phyloP scores from a whole-genome alignment of 371 early-diverging fungal genomes.

The Mucor lusitanicus region DNA sequence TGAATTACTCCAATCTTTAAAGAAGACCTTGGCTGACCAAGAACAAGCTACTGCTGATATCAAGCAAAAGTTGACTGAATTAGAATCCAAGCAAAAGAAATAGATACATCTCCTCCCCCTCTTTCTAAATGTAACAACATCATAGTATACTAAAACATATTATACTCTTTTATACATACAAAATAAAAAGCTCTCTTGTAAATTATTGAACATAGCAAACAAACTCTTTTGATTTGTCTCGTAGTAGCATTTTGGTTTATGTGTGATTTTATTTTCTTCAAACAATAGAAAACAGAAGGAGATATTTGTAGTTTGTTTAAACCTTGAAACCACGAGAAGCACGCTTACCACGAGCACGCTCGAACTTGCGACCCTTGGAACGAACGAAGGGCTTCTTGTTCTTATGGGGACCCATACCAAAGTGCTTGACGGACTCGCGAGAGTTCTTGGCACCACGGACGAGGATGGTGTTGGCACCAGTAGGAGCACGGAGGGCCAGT shows the following conservation, averaged over 20 bases:
- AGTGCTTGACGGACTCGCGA: slow-evolving; percentile 97
- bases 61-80: slow-evolving; percentile 27
- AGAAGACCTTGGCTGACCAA: slow-evolving; percentile 30
- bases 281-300: background rate
- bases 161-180: background rate
- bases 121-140: background rate
- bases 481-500: slow-evolving; percentile 96
- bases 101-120: background rate
- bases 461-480: slow-evolving; percentile 94
- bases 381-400: slow-evolving; percentile 91
- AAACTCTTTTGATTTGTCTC: background rate
- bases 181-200: background rate
- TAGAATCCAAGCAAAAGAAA: slow-evolving; percentile 14
- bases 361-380: slow-evolving; percentile 99
- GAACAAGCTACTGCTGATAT: slow-evolving; percentile 26
- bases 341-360: slow-evolving; percentile 98
- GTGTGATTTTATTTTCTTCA: background rate
- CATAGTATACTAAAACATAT: too few relatives aligned
- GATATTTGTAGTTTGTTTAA: slow-evolving; percentile 41
- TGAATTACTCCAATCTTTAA: slow-evolving; percentile 38
- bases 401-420: slow-evolving; percentile 75
- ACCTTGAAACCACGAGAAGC: slow-evolving; percentile 93
- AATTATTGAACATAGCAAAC: background rate
- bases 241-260: background rate
- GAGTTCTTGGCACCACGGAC: slow-evolving; percentile 87